Conservation (phyloP, 345 rosid genomes). For the Arabidopsis suecica region DNA sequence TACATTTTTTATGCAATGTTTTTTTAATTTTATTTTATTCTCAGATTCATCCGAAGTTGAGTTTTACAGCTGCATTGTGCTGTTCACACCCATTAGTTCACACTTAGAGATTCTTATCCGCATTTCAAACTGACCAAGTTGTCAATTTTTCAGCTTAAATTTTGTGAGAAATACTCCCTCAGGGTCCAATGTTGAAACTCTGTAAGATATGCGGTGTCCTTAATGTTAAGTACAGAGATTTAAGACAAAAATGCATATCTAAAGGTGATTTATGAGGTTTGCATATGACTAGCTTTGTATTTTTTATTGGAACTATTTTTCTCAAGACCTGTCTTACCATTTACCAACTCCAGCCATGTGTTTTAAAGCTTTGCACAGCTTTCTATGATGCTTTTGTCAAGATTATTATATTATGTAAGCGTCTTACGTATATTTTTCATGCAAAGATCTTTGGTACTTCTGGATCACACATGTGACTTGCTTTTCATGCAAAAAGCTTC, state of each 20-base stretch:
- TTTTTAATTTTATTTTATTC: constrained; percentile 5
- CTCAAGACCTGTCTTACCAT: constrained; percentile 33
- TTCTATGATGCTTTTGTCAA: constrained; percentile 37
- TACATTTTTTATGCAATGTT: constrained; percentile 14
- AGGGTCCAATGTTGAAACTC: constrained; percentile 19
- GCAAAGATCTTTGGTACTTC: constrained; percentile 42
- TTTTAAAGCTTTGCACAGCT: constrained; percentile 34
- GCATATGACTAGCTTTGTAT: constrained; percentile 21
- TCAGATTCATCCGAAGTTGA: neutral
- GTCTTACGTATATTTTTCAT: constrained; percentile 36
- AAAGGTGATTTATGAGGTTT: constrained; percentile 20
- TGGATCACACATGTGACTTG: constrained; percentile 46
- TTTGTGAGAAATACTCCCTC: neutral
- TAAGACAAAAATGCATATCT: constrained; percentile 35
- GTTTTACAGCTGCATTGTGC: constrained; percentile 29
- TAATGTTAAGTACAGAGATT: constrained; percentile 9
- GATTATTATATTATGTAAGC: constrained; percentile 21
- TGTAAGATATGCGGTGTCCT: neutral
- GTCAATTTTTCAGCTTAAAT: neutral
- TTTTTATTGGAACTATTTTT: constrained; percentile 4
- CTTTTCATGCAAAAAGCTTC: constrained; percentile 48
- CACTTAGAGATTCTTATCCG: constrained; percentile 11
- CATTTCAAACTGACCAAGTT: constrained; percentile 10
- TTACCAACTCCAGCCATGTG: constrained; percentile 46
- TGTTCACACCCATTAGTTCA: constrained; percentile 32